Conservation (phyloP, 495 filamentous ascomycete genomes). For the Penicillium cataractarum region DNA sequence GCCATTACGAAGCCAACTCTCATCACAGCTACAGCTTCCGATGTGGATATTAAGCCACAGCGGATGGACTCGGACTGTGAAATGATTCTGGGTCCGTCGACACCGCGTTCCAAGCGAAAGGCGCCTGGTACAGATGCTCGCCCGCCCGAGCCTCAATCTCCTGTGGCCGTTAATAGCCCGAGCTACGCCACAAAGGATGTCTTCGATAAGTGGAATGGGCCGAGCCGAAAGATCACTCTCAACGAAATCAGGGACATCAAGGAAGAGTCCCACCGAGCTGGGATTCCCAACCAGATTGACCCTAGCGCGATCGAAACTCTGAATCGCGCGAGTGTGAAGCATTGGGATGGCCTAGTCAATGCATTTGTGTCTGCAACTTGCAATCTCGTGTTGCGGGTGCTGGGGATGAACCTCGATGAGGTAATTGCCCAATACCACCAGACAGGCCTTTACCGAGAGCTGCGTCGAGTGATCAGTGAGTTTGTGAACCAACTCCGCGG, state of each 20-base stretch:
- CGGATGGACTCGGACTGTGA: conserved; percentile 37
- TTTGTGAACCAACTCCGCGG: conserved; percentile 32
- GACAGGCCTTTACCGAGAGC: conserved; percentile 40
- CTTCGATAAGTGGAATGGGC: conserved; percentile 21
- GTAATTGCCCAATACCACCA: conserved; percentile 42
- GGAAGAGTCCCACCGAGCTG: conserved; percentile 40
- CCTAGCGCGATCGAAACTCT: conserved; percentile 47
- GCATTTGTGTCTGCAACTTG: conserved; percentile 36
- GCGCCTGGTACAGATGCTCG: not conserved
- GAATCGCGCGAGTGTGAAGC: conserved; percentile 39
- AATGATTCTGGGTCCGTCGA: conserved; percentile 1
- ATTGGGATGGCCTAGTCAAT: conserved; percentile 41
- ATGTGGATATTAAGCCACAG: conserved; percentile 7
- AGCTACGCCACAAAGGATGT: conserved; percentile 16
- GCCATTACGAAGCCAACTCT: conserved; percentile 40
- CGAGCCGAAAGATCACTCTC: conserved; percentile 33
- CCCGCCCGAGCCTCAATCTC: not conserved
- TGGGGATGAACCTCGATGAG: conserved; percentile 34
- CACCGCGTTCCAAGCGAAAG: conserved; percentile 27
- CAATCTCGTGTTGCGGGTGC: conserved; percentile 31
- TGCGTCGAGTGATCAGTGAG: conserved; percentile 29
- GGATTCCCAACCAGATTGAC: conserved; percentile 44
- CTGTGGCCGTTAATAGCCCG: not conserved
- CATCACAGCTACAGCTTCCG: not conserved
- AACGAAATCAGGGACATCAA: conserved; percentile 39